Base-by-base conservation (phyloP, 768 basidiomycete genomes). In the Mycena chlorophos region DNA sequence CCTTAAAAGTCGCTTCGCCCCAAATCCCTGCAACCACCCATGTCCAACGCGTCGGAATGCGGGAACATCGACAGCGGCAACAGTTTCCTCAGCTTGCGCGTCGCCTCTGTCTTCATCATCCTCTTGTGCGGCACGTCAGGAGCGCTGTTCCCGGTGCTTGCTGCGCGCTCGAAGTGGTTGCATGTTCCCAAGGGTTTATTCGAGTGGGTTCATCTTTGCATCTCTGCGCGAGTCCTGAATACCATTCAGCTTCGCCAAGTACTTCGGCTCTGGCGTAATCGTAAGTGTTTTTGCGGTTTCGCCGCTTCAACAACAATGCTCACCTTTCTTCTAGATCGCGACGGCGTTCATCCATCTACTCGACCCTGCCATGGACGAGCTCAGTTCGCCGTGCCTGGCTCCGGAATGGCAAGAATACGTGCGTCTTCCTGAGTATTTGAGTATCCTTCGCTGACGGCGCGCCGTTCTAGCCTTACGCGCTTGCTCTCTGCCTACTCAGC, bases 291-390 rank as follows among this genome's bases (percentile, higher is more conserved):
- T 16, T 43, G 60, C 10, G 58, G 37, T 51, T 19, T 20, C 25
- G 55, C 40, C 52, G 49, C 50, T 31, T 6, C 26, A 39, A n/a
- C n/a, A n/a, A n/a, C n/a, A n/a, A n/a, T n/a, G 42, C 43, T 49
- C 23, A 58, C 25, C 28, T 23, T 22, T 42, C 58, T 50, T 42
- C 25, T 60, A 91, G 89, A 87, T 96, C 55, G 91, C 92, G 1
- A 95, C 94, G 3, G 87, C 91, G 1, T 95, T 91, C 68, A 89
- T 92, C 31, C 90, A 94, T 69, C 78, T 96, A 0, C 74, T 96
- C 5, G 71, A 80, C 10, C 88, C 94, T 1, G 95, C 84, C 0
- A 73, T 91, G 42, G 83, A 82, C 8, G 89, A 81, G 39, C 76
- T 98, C 5, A 69, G 74, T 19, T 88, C 86, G 0, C 72, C 78